Evolutionary conservation across 805 yeast genomes (phyloP).

Genomic region (Kodamaea leandrae): DNA sequence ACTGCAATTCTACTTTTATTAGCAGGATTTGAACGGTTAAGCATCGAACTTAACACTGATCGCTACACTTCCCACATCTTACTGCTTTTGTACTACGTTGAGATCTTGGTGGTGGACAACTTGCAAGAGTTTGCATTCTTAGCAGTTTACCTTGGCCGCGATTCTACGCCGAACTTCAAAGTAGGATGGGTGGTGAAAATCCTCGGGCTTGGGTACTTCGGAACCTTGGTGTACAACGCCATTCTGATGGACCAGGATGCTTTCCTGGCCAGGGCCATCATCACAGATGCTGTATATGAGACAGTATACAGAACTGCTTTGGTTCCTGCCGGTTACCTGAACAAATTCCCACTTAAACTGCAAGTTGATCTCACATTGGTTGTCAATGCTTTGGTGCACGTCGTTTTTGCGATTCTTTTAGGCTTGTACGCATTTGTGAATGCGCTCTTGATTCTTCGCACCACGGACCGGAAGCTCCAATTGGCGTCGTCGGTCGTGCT

Average conservation of each 20-base stretch:
- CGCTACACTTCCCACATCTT: background rate
- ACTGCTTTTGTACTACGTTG: conserved; percentile 1
- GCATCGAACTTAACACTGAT: background rate
- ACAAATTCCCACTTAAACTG: background rate
- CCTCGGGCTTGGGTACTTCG: conserved; percentile 2
- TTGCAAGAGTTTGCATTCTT: conserved; percentile 4
- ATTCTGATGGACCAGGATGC: conserved; percentile 3
- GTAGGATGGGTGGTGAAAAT: background rate
- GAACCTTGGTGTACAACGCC: conserved; percentile 6
- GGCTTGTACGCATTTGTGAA: conserved; percentile 1
- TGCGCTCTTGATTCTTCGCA: background rate
- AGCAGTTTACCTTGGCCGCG: conserved; percentile 6
- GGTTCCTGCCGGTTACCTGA: conserved; percentile 2
- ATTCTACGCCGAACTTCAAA: background rate
- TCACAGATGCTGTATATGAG: conserved; percentile 6
- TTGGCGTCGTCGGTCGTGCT: conserved; percentile 5
- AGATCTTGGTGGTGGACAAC: conserved; percentile 1
- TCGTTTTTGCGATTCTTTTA: background rate
- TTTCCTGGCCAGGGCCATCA: background rate
- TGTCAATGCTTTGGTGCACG: background rate
- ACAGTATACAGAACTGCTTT: conserved; percentile 6
- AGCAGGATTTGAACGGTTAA: background rate
- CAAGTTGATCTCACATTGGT: background rate
- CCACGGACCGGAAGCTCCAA: background rate
- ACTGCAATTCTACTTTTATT: background rate